Evolutionary conservation across 2,329 filamentous ascomycete genomes (phyloP).

Genomic region (Parastagonospora nodorum): DNA sequence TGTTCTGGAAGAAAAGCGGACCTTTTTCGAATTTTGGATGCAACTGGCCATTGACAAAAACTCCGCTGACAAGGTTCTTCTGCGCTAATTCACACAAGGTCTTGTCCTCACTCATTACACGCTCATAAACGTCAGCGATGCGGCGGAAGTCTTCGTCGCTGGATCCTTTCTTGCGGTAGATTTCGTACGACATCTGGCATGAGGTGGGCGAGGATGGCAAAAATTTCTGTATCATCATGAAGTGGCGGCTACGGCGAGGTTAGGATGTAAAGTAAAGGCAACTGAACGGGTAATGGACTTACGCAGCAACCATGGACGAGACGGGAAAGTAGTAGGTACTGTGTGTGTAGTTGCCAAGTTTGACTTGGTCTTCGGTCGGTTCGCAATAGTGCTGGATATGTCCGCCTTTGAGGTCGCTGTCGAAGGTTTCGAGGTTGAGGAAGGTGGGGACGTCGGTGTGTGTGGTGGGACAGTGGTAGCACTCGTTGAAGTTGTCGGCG

Average conservation of each 20-base stretch:
- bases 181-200: slow-evolving; percentile 63
- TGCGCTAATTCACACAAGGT: slow-evolving; percentile 63
- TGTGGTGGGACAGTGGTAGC: slow-evolving; percentile 65
- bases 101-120: slow-evolving; percentile 68
- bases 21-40: slow-evolving; percentile 64
- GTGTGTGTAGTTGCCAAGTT: slow-evolving; percentile 23
- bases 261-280: not conserved
- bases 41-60: slow-evolving; percentile 65
- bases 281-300: slow-evolving; percentile 1
- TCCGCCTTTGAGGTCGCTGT: slow-evolving; percentile 24
- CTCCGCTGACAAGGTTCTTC: slow-evolving; percentile 62
- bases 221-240: slow-evolving; percentile 67
- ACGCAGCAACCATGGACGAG: slow-evolving; percentile 26
- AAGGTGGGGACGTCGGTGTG: slow-evolving; percentile 63
- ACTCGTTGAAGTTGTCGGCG: slow-evolving; percentile 67
- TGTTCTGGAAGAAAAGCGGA: slow-evolving; percentile 60
- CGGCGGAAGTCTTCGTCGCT: slow-evolving; percentile 61
- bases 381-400: slow-evolving; percentile 33
- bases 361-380: slow-evolving; percentile 23
- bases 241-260: slow-evolving; percentile 44
- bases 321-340: slow-evolving; percentile 37
- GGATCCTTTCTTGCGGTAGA: slow-evolving; percentile 64
- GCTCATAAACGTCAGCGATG: slow-evolving; percentile 65
- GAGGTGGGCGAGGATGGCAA: slow-evolving; percentile 57
- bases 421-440: slow-evolving; percentile 60